Conservation (phyloP, 441 rosid genomes). For the Arabidopsis hybrid region DNA sequence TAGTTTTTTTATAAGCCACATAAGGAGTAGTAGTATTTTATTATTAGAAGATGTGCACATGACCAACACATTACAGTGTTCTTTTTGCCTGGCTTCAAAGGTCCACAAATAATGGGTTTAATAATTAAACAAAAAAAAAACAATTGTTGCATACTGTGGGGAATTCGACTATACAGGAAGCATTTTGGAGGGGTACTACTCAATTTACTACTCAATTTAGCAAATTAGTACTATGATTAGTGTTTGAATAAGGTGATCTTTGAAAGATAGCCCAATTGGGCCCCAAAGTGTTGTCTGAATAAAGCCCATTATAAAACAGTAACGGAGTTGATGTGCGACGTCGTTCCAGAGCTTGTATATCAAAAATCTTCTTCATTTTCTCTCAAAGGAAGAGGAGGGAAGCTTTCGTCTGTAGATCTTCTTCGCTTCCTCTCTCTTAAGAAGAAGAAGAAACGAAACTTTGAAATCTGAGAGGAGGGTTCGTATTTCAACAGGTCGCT, state of each 20-base stretch:
- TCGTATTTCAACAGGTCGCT: not conserved
- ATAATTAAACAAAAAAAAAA: not conserved
- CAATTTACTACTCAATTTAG: no score
- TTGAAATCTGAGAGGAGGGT: conserved; percentile 13
- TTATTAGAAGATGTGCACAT: conserved; percentile 22
- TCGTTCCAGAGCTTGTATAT: conserved; percentile 15
- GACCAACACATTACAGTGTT: conserved; percentile 27
- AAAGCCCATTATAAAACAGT: conserved; percentile 31
- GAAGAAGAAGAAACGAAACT: not conserved
- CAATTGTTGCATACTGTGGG: not conserved
- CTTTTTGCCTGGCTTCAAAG: conserved; percentile 22
- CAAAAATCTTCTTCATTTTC: not conserved
- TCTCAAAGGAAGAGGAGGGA: conserved; percentile 38
- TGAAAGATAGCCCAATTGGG: not conserved
- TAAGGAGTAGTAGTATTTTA: not conserved
- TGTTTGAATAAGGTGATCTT: not conserved
- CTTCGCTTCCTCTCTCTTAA: conserved; percentile 14
- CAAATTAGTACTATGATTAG: not conserved
- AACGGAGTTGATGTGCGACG: conserved; percentile 5
- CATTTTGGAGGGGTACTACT: no score
- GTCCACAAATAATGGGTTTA: conserved; percentile 7
- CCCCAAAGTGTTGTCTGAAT: not conserved
- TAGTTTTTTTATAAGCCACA: not conserved
- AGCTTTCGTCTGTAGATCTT: conserved; percentile 37
- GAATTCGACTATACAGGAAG: no score